Percentiles rank a stretch among this genome's conserved stretches.
phyloP scores from a whole-genome alignment of 805 yeast genomes.

The Wickerhamiella bombiphila region DNA sequence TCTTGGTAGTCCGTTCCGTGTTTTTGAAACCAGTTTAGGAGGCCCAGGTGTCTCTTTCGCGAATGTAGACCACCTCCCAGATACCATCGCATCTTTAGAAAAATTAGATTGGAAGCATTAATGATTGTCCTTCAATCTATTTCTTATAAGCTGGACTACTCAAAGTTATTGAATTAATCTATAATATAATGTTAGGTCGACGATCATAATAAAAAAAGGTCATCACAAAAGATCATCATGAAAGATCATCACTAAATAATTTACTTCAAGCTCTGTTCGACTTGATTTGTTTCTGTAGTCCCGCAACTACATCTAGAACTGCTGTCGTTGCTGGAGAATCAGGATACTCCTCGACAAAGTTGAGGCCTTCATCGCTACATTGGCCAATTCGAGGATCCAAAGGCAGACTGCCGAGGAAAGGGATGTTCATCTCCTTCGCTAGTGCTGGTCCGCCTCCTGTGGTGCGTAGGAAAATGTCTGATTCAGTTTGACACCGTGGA shows the following conservation, averaged over 20 bases:
- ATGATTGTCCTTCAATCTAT: slow-evolving; percentile 1
- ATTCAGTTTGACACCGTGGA: slow-evolving; percentile 82
- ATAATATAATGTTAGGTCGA: no score
- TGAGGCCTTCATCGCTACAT: slow-evolving; percentile 74
- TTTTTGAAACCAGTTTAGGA: slow-evolving; percentile 69
- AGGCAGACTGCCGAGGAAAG: slow-evolving; percentile 85
- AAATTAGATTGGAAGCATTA: slow-evolving; percentile 9
- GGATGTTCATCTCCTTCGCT: slow-evolving; percentile 63
- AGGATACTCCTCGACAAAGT: slow-evolving; percentile 62
- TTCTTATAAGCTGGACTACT: background rate
- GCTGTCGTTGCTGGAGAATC: slow-evolving; percentile 90
- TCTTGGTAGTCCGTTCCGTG: slow-evolving; percentile 45
- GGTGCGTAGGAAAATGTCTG: slow-evolving; percentile 81
- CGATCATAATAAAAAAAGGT: no score
- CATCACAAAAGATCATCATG: no score
- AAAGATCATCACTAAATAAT: no score
- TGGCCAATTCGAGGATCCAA: slow-evolving; percentile 88
- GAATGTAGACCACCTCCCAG: no score
- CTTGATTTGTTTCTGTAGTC: slow-evolving; percentile 15
- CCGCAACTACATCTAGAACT: slow-evolving; percentile 56
- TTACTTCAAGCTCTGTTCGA: no score
- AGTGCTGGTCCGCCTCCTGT: slow-evolving; percentile 90
- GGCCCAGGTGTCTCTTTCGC: slow-evolving; percentile 69
- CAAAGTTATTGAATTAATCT: background rate
- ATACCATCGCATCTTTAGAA: background rate